A percentile compares a stretch with the other conserved stretches of the same genome.
These are phyloP conservation scores for Rutstroemia sp. DNA, from an alignment of 2,329 filamentous ascomycete genomes.

Conservation along the genomic window DNA sequence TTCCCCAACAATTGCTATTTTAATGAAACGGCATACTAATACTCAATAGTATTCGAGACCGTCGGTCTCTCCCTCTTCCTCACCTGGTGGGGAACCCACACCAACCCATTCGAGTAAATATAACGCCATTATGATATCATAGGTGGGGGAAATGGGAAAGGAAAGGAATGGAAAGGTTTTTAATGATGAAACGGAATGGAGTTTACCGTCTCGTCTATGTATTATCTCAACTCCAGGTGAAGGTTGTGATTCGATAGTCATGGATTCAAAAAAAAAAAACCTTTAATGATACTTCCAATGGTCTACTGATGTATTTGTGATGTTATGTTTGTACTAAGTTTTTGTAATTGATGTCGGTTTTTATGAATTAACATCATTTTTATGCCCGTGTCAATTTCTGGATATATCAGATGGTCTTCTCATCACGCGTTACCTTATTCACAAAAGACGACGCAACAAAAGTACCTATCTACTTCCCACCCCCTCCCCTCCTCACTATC, in stretches of 20 bases:
- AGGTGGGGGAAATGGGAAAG: conserved; percentile 2
- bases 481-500: neutral
- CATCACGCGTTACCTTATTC: too few relatives aligned
- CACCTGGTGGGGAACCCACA: conserved; percentile 95
- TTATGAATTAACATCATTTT: too few relatives aligned
- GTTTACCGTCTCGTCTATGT: conserved; percentile 9
- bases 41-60: conserved; percentile 68
- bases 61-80: conserved; percentile 86
- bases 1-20: neutral
- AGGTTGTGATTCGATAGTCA: conserved; percentile 4
- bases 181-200: neutral
- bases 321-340: too few relatives aligned
- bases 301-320: too few relatives aligned
- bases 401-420: too few relatives aligned
- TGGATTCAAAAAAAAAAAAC: neutral
- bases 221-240: conserved; percentile 4
- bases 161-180: neutral
- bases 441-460: too few relatives aligned
- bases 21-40: neutral
- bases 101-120: conserved; percentile 66
- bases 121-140: neutral
- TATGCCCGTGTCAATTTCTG: too few relatives aligned
- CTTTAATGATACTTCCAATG: neutral
- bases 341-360: too few relatives aligned
- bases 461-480: too few relatives aligned